These are phyloP conservation scores for Cerrena zonata DNA, from an alignment of 1,284 basidiomycete species.

Conservation along the genomic window DNA sequence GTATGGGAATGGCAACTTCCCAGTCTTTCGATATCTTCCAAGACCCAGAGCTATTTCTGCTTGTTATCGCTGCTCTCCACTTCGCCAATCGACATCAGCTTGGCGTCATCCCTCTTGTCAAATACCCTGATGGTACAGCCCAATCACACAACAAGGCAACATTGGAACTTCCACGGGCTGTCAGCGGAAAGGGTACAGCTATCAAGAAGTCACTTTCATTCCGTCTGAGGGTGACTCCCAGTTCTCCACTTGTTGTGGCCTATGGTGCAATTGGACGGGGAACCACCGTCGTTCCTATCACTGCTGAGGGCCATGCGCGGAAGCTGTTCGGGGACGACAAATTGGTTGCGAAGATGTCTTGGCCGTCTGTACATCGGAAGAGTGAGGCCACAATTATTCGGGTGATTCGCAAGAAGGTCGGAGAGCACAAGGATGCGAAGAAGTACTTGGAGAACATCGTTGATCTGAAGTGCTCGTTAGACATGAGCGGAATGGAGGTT, in stretches of 20 bases:
- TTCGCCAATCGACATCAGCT: neutral
- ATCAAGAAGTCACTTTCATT: neutral
- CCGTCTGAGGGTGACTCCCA: neutral
- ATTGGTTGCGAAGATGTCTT: conserved; percentile 9
- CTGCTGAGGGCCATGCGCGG: neutral
- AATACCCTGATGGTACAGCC: neutral
- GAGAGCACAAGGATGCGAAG: neutral
- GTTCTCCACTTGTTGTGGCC: neutral
- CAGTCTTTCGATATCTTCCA: conserved; percentile 15
- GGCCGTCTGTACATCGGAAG: neutral
- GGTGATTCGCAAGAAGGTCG: neutral
- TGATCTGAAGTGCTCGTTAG: conserved; percentile 9
- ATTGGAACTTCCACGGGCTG: neutral
- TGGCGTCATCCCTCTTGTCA: conserved; percentile 1
- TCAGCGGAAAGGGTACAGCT: neutral
- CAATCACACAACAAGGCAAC: neutral
- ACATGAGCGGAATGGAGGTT: conserved; percentile 3
- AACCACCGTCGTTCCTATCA: conserved; percentile 9
- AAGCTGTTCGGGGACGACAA: neutral
- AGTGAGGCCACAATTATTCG: conserved; percentile 2
- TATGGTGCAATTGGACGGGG: conserved; percentile 6
- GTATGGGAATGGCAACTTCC: conserved; percentile 13
- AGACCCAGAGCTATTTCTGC: conserved; percentile 13
- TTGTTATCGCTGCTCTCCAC: conserved; percentile 13
- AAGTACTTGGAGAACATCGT: conserved; percentile 9